Conservation (phyloP, 495 filamentous ascomycete species). For the Aspergillus nidulans region DNA sequence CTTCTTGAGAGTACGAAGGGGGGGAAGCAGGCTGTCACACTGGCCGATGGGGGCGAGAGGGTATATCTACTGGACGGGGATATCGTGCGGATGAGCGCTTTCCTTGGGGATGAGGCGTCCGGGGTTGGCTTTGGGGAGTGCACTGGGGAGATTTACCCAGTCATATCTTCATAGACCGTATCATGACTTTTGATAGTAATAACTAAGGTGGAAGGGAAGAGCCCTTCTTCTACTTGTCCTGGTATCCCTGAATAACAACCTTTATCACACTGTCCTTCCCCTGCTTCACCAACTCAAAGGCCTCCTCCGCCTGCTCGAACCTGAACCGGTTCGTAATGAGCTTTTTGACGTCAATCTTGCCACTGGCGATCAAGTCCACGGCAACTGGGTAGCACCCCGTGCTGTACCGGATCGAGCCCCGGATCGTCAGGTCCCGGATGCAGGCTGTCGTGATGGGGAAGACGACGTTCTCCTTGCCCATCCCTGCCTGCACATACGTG, state of each 20-base stretch:
- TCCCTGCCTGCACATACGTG: conserved; percentile 25
- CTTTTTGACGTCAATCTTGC: background rate
- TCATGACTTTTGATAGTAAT: no score
- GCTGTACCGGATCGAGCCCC: background rate
- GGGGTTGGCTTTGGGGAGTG: conserved; percentile 67
- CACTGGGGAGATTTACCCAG: conserved; percentile 44
- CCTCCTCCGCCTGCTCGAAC: background rate
- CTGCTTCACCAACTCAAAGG: background rate
- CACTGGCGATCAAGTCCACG: background rate
- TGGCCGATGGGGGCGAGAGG: conserved; percentile 54
- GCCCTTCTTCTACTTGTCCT: background rate
- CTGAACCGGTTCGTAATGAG: background rate
- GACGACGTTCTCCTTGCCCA: background rate
- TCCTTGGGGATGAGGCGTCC: conserved; percentile 47
- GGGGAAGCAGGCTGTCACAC: conserved; percentile 55
- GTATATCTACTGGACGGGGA: conserved; percentile 76
- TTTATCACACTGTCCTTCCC: background rate
- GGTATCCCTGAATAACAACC: background rate
- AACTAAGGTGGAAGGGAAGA: no score
- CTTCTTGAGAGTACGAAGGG: conserved; percentile 66
- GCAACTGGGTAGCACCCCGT: background rate
- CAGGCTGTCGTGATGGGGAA: background rate
- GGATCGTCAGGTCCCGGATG: background rate
- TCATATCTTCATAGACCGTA: no score
- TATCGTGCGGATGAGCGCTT: conserved; percentile 61